These are phyloP conservation scores for Fusarium equiseti DNA, from an alignment of 2,329 filamentous ascomycete genomes.

Conservation along the genomic window DNA sequence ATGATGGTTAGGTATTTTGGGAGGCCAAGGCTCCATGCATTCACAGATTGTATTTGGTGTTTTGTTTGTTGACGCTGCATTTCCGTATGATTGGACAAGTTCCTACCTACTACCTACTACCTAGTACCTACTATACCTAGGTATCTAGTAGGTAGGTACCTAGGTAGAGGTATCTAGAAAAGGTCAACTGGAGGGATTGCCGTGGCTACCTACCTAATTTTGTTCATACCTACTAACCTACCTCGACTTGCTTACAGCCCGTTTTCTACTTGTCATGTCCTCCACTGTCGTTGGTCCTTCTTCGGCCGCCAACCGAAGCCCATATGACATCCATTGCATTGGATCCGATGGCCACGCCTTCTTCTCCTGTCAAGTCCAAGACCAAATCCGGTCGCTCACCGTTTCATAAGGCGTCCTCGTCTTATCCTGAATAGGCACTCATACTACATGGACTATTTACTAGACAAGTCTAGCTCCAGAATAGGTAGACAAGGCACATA, in stretches of 20 bases:
- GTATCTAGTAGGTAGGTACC: too few relatives aligned
- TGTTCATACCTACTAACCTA: neutral
- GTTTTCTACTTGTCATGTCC: neutral
- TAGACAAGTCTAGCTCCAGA: constrained; percentile 14
- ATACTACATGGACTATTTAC: constrained; percentile 21
- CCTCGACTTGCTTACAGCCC: neutral
- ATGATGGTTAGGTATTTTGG: too few relatives aligned
- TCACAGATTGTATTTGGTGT: constrained; percentile 4
- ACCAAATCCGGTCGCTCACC: constrained; percentile 16
- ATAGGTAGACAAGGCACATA: constrained; percentile 33
- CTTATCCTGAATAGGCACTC: constrained; percentile 35
- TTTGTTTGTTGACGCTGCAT: neutral
- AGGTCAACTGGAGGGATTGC: too few relatives aligned
- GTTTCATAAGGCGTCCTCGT: constrained; percentile 32
- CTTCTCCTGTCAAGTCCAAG: neutral
- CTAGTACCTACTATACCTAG: too few relatives aligned
- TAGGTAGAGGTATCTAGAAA: too few relatives aligned
- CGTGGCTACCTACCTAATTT: too few relatives aligned
- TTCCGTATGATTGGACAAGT: too few relatives aligned
- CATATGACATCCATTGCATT: constrained; percentile 19
- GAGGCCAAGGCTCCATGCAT: neutral
- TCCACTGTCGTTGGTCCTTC: constrained; percentile 17
- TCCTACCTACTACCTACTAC: too few relatives aligned
- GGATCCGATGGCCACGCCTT: neutral
- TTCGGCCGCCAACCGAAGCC: constrained; percentile 20